Evolutionary conservation across 2,329 filamentous ascomycete species (phyloP).

Genomic region (Fusarium torreyae): DNA sequence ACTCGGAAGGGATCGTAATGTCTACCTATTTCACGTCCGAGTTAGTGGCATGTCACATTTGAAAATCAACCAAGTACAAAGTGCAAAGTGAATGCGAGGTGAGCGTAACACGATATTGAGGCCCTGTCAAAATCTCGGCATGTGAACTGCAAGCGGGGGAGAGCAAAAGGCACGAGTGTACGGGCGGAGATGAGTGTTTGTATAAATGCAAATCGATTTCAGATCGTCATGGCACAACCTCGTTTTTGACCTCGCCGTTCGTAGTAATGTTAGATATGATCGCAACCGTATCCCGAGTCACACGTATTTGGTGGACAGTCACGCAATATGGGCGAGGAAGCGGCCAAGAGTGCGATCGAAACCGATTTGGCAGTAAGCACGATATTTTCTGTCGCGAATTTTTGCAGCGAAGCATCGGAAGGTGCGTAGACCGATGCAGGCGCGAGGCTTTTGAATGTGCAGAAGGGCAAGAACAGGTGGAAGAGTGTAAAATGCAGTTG

Average conservation of each 20-base stretch:
- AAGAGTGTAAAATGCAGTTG: conserved; percentile 18
- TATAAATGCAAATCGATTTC: conserved; percentile 28
- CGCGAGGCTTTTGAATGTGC: conserved; percentile 10
- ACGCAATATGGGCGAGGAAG: conserved; percentile 41
- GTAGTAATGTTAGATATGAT: conserved; percentile 30
- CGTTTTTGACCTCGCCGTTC: conserved; percentile 33
- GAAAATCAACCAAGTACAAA: conserved; percentile 21
- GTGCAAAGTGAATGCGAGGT: conserved; percentile 22
- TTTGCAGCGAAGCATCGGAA: conserved; percentile 31
- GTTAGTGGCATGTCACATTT: conserved; percentile 40
- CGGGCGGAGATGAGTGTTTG: conserved; percentile 10
- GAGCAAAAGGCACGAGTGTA: conserved; percentile 6
- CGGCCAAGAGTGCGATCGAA: conserved; percentile 24
- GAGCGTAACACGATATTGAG: conserved; percentile 13
- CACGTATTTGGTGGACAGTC: conserved; percentile 46
- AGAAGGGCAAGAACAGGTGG: conserved; percentile 8
- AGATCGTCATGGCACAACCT: conserved; percentile 39
- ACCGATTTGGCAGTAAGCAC: conserved; percentile 33
- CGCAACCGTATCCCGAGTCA: conserved; percentile 42
- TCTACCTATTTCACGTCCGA: conserved; percentile 44
- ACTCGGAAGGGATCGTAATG: conserved; percentile 31
- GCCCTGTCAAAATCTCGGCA: conserved; percentile 5
- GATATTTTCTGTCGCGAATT: conserved; percentile 17
- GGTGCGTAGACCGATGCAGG: conserved; percentile 16
- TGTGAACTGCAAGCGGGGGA: conserved; percentile 15